Evolutionary conservation across 768 basidiomycete genomes (phyloP).

Genomic region (Glaciozyma antarctica): DNA sequence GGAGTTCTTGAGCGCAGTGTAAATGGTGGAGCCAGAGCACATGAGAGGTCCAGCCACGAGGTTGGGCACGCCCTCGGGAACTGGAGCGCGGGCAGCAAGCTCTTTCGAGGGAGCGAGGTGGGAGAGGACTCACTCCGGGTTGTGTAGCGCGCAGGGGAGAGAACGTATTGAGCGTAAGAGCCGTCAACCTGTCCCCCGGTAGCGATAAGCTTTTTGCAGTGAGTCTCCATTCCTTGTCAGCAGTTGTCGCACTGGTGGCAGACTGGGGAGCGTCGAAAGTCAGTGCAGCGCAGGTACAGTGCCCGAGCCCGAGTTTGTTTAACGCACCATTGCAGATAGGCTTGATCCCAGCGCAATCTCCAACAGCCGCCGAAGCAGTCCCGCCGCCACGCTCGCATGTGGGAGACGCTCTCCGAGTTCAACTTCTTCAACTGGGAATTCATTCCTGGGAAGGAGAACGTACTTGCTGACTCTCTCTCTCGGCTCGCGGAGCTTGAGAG

Average conservation of each 20-base stretch:
- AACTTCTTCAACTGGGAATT: too few species aligned
- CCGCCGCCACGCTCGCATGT: too few species aligned
- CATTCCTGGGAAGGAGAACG: too few species aligned
- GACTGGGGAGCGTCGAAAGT: too few species aligned
- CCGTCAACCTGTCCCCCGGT: slow-evolving; percentile 68
- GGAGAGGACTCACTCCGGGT: slow-evolving; percentile 50
- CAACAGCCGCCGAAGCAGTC: slow-evolving; percentile 34
- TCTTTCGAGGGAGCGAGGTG: slow-evolving; percentile 48
- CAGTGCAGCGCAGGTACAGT: too few species aligned
- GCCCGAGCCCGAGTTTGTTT: too few species aligned
- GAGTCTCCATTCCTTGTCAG: slow-evolving; percentile 63
- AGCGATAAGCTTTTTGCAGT: slow-evolving; percentile 52
- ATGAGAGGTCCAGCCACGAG: background rate
- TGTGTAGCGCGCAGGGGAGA: slow-evolving; percentile 56
- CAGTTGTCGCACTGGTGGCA: slow-evolving; percentile 49
- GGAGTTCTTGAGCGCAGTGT: slow-evolving; percentile 67
- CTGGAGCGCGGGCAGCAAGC: slow-evolving; percentile 61
- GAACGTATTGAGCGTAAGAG: slow-evolving; percentile 51
- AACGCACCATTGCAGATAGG: slow-evolving; percentile 40
- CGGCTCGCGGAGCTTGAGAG: too few species aligned
- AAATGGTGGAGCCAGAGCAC: slow-evolving; percentile 57
- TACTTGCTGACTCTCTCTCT: too few species aligned
- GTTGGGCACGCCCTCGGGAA: slow-evolving; percentile 24
- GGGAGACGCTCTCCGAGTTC: too few species aligned
- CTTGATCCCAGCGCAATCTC: slow-evolving; percentile 75